These are phyloP conservation scores for Sicyos edulis DNA, from an alignment of 306 rosid genomes.

Conservation along the genomic window DNA sequence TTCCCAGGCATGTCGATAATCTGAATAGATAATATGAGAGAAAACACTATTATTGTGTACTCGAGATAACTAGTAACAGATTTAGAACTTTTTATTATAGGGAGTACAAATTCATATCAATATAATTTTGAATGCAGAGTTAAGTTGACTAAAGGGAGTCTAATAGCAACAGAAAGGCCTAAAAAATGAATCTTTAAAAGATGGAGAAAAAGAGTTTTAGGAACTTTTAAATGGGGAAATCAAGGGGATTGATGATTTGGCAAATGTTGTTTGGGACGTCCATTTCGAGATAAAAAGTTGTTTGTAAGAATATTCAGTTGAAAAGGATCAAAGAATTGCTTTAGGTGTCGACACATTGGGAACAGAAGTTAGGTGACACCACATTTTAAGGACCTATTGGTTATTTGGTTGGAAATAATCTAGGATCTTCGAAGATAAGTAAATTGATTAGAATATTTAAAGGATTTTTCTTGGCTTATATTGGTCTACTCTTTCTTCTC, in stretches of 20 bases:
- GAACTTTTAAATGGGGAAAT: too few relatives aligned
- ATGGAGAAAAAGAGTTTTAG: neutral
- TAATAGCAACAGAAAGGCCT: neutral
- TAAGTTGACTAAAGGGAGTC: neutral
- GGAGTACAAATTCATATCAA: neutral
- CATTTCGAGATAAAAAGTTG: neutral
- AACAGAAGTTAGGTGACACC: too few relatives aligned
- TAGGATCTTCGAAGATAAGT: too few relatives aligned
- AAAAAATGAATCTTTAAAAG: neutral
- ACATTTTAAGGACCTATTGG: neutral
- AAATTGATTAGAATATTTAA: neutral
- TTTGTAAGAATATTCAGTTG: neutral
- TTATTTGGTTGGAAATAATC: neutral
- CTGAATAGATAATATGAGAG: conserved; percentile 31
- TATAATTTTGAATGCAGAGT: neutral
- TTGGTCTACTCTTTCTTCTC: neutral
- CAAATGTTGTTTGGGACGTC: neutral
- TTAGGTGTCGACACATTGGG: neutral
- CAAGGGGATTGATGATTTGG: neutral
- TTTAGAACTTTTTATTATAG: neutral
- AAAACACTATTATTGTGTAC: neutral
- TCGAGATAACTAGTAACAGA: neutral
- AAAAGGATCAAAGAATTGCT: neutral
- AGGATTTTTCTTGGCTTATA: neutral
- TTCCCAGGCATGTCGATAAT: conserved; percentile 97